Evolutionary conservation across 192 early-diverging fungal genomes (phyloP).

Genomic region (Coemansia javaensis): DNA sequence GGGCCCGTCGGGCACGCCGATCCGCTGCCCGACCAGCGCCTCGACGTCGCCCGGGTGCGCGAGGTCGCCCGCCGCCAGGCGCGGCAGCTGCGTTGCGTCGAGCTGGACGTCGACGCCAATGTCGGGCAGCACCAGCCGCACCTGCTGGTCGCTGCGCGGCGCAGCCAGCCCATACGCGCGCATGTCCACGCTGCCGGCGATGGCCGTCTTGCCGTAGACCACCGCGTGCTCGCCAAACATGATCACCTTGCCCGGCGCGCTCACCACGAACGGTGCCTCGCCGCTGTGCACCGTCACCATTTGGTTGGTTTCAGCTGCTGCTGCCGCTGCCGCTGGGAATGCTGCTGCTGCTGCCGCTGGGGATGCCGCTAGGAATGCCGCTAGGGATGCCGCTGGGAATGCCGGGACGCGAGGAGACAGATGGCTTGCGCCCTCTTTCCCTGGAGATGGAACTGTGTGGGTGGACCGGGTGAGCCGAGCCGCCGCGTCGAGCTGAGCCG

Average conservation of each 20-base stretch:
- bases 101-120: slow-evolving; percentile 47
- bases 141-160: slow-evolving; percentile 40
- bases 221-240: slow-evolving; percentile 98
- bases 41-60: slow-evolving; percentile 13
- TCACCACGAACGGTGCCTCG: slow-evolving; percentile 52
- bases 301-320: neutral
- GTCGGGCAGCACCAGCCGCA: slow-evolving; percentile 62
- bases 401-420: no score
- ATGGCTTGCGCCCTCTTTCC: no score
- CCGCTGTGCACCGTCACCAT: slow-evolving; percentile 17
- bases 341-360: no score
- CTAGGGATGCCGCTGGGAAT: no score
- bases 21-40: slow-evolving; percentile 5
- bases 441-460: no score
- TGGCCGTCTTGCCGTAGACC: slow-evolving; percentile 84
- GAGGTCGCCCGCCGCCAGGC: neutral
- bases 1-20: slow-evolving; percentile 17
- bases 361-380: no score
- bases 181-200: slow-evolving; percentile 77
- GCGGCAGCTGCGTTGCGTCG: slow-evolving; percentile 6
- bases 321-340: neutral
- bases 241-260: slow-evolving; percentile 96
- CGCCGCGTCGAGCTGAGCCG: no score
- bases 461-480: no score
- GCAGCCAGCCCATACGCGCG: slow-evolving; percentile 66